Percentiles rank a stretch among this genome's conserved stretches.
Conservation (phyloP, 768 basidiomycete species). For the Lentinula boryana region DNA sequence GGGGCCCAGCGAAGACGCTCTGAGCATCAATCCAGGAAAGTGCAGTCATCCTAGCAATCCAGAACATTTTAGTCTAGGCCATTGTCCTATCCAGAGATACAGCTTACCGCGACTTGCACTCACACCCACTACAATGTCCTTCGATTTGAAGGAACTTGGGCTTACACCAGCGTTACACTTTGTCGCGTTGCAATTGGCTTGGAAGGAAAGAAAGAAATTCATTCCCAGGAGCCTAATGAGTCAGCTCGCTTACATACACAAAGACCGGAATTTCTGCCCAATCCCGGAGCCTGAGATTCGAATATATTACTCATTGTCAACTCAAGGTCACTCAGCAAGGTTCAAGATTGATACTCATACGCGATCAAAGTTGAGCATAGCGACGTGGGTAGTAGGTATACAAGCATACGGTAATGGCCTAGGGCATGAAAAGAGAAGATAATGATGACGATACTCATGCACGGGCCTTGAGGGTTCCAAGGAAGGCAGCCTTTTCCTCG, state of each 20-base stretch:
- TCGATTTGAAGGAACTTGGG: not conserved
- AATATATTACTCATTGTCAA: no score
- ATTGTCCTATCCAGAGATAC: not conserved
- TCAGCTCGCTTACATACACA: not conserved
- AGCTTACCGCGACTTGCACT: conserved; percentile 42
- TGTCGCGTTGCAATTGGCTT: not conserved
- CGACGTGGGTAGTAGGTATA: not conserved
- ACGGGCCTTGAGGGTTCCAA: conserved; percentile 75
- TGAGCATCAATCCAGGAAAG: conserved; percentile 67
- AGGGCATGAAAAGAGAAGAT: conserved; percentile 9
- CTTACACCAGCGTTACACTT: not conserved
- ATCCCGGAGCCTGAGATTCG: no score
- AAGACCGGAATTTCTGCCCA: no score
- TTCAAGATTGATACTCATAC: no score
- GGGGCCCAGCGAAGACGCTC: conserved; percentile 76
- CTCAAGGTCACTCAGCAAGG: not conserved
- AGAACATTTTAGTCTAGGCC: not conserved
- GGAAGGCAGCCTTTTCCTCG: conserved; percentile 94
- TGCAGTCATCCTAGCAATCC: conserved; percentile 63
- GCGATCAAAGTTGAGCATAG: not conserved
- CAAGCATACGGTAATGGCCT: not conserved
- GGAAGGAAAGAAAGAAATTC: not conserved
- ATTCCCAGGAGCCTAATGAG: not conserved
- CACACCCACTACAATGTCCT: conserved; percentile 2
- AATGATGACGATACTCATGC: conserved; percentile 23